Percentiles rank a stretch among this genome's conserved stretches.
These are phyloP conservation scores for Erythrophleum fordii DNA, from an alignment of 306 rosid species.

Conservation along the genomic window DNA sequence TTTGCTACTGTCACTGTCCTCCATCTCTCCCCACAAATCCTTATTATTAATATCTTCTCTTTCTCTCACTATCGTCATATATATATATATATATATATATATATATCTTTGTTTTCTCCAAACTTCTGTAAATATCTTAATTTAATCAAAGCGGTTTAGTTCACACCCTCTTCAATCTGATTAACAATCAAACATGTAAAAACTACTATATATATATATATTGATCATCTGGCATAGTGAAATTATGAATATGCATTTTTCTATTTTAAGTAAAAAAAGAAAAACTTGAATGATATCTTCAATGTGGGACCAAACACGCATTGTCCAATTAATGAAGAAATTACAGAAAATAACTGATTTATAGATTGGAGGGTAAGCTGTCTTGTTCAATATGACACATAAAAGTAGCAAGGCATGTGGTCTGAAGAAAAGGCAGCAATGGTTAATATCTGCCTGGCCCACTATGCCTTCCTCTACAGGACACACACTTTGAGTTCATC, in stretches of 20 bases:
- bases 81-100: neutral
- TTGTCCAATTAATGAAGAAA: conserved; percentile 45
- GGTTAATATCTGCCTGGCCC: conserved; percentile 57
- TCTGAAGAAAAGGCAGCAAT: conserved; percentile 60
- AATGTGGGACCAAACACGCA: conserved; percentile 57
- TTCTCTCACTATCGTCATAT: neutral
- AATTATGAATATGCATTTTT: neutral
- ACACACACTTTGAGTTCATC: neutral
- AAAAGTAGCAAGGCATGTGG: conserved; percentile 70
- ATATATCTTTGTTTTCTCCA: neutral
- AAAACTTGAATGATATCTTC: conserved; percentile 27
- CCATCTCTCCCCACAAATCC: conserved; percentile 36
- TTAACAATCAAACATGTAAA: neutral
- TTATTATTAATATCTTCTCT: conserved; percentile 18
- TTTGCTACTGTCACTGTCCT: conserved; percentile 47
- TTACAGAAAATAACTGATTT: conserved; percentile 2
- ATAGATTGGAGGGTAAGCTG: conserved; percentile 49
- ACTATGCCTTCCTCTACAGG: conserved; percentile 50
- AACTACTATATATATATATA: too few relatives aligned
- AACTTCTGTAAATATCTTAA: neutral
- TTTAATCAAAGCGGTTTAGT: neutral
- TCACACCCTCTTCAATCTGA: neutral
- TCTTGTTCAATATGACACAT: conserved; percentile 52
- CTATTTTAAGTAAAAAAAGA: neutral
- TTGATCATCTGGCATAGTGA: neutral